Evolutionary conservation across 495 filamentous ascomycete genomes (phyloP), one percentile per base, ranked within the genome.

Genomic region (Aspergillus cavernicola): DNA sequence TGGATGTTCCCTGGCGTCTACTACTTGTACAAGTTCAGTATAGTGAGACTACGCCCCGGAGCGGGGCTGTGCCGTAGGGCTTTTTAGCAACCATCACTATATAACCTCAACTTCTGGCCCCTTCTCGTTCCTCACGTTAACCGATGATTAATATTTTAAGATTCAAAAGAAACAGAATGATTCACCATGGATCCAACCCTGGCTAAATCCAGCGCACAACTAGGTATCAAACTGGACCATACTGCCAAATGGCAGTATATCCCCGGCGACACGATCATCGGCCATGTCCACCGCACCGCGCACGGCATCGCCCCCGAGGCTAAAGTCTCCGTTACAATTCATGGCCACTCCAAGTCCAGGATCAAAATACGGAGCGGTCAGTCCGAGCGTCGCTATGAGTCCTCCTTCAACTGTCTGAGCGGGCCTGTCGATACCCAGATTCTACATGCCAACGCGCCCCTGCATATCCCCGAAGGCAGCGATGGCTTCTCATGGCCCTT

Each of bases 391-490:
- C n/a, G n/a, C n/a, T n/a, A n/a, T n/a, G n/a, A n/a, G 7, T 26
- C 11, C 37, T 20, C 38, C 1, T 42, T 52, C 13, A 35, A 52
- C 11, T 10, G 10, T 19, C 18, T 52, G 24, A 42, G 23, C 28
- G 19, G 10, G 0, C 49, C 37, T 6, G 15, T 33, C 7, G 28
- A 32, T 1, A 8, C 28, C 18, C 24, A 42, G 36, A 35, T 33
- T 10, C 26, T 41, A 19, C 26, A n/a, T 12, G 2, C 23, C 18
- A 13, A 22, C 4, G 38, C 29, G 49, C 49, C 49, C 8, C 6
- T 52, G 19, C 49, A 52, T 52, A 35, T 52, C 37, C 49, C 49
- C 0, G 23, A 40, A n/a, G 49, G 49, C 22, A 22, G 46, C 11
- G 26, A 29, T 2, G 49, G 23, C 0, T 15, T 33, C 7, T 42